Base-by-base conservation (phyloP, 495 filamentous ascomycete genomes). In the Gamarada debralockiae region DNA sequence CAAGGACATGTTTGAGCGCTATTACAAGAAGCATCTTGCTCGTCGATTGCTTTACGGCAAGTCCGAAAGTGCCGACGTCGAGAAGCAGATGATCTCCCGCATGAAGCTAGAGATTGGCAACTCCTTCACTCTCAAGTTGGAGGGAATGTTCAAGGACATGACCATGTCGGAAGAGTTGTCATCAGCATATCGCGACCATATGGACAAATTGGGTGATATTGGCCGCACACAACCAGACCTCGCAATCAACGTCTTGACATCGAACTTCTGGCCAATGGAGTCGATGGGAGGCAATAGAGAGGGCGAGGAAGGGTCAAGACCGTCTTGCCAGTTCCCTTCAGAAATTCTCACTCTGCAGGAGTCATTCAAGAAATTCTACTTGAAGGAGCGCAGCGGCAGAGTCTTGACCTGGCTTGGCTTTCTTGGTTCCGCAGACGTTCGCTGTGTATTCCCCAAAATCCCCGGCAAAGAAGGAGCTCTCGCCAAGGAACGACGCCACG, bases 61-160 rank as follows among this genome's bases (percentile, higher is more conserved):
- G 46, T 89, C 90, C 0, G 80, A 90, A 51, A 95, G 88, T 61
- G 87, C 86, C 62, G 91, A 96, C 63, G 85, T 85, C 0, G 93
- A 99, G 70, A 88, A 92, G 62, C 86, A 92, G 57, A 96, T 99
- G 86, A 95, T 97, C 41, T 86, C 83, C 1, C 85, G 92, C 52
- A 95, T 99, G 89, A 96, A 96, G 72, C 77, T 91, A 58, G 92
- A 96, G 66, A 80, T 97, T 42, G 93, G 93, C 25, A 95, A 96
- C 58, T 81, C 87, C 44, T 99, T 99, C 66, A 97, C 95, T 0
- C 72, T 81, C 57, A 92, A 93, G 59, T 78, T 97, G 21, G 93
- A 99, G 64, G 82, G 90, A 48, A 99, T 99, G 93, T 99, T 99
- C 68, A 95, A 87, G 67, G 93, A 99, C 63, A 97, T 99, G 86